phyloP scores from a whole-genome alignment of 2,329 filamentous ascomycete species.

The Calonectria ilicicola region DNA sequence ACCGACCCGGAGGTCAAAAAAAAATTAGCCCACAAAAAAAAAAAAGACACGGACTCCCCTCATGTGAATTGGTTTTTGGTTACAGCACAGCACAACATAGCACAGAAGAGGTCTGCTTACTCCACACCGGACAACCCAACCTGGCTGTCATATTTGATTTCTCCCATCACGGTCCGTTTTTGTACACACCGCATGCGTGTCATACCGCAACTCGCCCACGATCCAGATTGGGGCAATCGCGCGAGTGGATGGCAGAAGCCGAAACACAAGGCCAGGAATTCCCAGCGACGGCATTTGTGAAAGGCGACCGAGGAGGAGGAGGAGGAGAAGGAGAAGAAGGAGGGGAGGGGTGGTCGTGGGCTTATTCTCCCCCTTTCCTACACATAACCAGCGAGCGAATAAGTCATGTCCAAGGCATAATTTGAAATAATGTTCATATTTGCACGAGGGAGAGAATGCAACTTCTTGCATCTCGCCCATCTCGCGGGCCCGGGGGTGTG shows the following conservation, averaged over 20 bases:
- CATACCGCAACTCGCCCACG: conserved; percentile 13
- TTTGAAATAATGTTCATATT: too few relatives aligned
- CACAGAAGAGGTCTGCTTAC: background rate
- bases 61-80: conserved; percentile 11
- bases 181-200: conserved; percentile 9
- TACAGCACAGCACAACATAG: conserved; percentile 1
- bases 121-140: background rate
- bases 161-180: conserved; percentile 7
- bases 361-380: too few relatives aligned
- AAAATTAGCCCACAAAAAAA: background rate
- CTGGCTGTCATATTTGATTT: background rate
- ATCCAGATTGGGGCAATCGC: conserved; percentile 20
- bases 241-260: conserved; percentile 14
- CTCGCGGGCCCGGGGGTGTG: too few relatives aligned
- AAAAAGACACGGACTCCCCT: background rate
- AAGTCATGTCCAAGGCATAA: too few relatives aligned
- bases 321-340: background rate
- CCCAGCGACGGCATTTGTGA: conserved; percentile 3
- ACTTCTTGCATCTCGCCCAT: background rate
- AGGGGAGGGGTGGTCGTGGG: background rate
- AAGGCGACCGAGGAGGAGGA: background rate
- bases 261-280: conserved; percentile 7
- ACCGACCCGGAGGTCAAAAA: background rate
- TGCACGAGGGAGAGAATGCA: background rate
- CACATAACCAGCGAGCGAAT: too few relatives aligned